phyloP scores from a whole-genome alignment of 345 rosid genomes.

The Raphanus sativus region DNA sequence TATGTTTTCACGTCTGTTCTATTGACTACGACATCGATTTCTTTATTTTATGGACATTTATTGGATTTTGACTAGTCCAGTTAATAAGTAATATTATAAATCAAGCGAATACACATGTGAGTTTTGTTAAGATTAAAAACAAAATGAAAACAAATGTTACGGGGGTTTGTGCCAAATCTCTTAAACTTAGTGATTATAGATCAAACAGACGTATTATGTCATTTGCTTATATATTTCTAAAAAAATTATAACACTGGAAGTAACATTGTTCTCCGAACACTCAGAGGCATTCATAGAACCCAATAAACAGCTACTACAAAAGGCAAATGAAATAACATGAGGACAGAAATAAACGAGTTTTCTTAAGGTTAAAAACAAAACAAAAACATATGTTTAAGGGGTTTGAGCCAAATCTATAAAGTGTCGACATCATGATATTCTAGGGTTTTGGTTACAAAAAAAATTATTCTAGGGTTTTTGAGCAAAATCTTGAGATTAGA shows the following conservation, averaged over 20 bases:
- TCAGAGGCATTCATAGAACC: not conserved
- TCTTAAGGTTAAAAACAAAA: not conserved
- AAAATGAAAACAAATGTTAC: not conserved
- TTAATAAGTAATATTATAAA: not conserved
- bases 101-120: not conserved
- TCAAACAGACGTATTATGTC: not conserved
- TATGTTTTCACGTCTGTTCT: not conserved
- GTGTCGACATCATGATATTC: not conserved
- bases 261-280: not conserved
- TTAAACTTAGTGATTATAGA: not conserved
- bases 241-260: not conserved
- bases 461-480: not conserved
- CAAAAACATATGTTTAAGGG: not conserved
- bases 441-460: too few relatives aligned
- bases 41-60: not conserved
- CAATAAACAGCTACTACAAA: not conserved
- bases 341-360: not conserved
- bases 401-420: not conserved
- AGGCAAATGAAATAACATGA: not conserved
- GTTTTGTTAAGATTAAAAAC: not conserved
- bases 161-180: not conserved
- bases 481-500: slow-evolving; percentile 7
- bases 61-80: not conserved
- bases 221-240: not conserved
- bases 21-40: slow-evolving; percentile 10